Conservation (phyloP, 2,329 filamentous ascomycete species). For the Botrytis porri region DNA sequence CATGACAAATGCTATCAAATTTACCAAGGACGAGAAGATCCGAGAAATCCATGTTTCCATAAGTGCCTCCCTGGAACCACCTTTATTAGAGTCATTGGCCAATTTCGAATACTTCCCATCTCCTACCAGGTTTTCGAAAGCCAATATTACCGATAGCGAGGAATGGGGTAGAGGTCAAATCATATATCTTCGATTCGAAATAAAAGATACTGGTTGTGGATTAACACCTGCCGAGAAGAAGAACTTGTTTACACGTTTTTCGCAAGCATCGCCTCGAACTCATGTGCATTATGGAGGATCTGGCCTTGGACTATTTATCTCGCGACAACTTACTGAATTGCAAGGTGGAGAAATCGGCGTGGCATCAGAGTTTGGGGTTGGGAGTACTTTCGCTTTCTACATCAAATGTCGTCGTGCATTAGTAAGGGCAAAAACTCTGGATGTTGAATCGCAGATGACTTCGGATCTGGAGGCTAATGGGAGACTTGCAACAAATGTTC, state of each 20-base stretch:
- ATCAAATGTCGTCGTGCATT: constrained; percentile 50
- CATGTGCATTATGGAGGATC: constrained; percentile 78
- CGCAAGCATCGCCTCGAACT: constrained; percentile 71
- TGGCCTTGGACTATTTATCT: constrained; percentile 76
- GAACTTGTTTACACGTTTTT: constrained; percentile 73
- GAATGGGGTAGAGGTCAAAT: constrained; percentile 44
- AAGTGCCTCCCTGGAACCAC: constrained; percentile 23
- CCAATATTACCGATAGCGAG: constrained; percentile 21
- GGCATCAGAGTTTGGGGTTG: constrained; percentile 61
- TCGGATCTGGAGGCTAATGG: constrained; percentile 15
- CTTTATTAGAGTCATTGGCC: constrained; percentile 40
- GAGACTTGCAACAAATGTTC: constrained; percentile 21
- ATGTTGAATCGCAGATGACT: constrained; percentile 4
- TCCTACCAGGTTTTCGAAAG: constrained; percentile 34
- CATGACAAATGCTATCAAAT: constrained; percentile 78
- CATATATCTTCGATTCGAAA: constrained; percentile 68
- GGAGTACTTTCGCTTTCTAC: constrained; percentile 74
- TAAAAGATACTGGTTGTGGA: constrained; percentile 73
- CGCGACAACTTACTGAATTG: constrained; percentile 72
- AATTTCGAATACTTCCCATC: constrained; percentile 26
- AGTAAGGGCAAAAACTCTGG: background rate
- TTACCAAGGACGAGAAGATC: constrained; percentile 62
- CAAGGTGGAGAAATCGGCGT: constrained; percentile 80
- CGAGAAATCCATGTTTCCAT: constrained; percentile 51
- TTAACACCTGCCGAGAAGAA: constrained; percentile 68